Base-by-base conservation (phyloP, 495 filamentous ascomycete genomes). In the Aspergillus haitiensis region DNA sequence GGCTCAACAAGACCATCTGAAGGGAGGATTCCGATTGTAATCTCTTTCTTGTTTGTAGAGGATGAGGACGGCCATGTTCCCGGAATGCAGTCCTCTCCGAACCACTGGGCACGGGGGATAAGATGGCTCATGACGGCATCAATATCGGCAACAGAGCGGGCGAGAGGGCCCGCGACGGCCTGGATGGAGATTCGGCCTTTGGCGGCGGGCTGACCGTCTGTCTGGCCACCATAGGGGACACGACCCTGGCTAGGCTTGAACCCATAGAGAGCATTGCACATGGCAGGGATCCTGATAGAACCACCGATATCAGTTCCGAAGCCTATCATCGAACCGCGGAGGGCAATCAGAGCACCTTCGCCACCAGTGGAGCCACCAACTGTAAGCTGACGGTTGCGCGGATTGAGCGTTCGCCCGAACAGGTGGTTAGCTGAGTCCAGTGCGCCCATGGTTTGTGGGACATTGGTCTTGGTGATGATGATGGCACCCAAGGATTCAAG, bases 261-360 rank as follows among this genome's bases (percentile, higher is more conserved):
- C 0, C 80, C 78, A 48, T 82, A 86, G 6, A 87, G 66, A 3
- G 82, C 83, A 49, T 79, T 76, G 58, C 81, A 86, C 66, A 84
- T 81, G 0, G 83, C 81, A 0, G 86, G 86, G 21, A 87, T 77
- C 5, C 85, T 72, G 27, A 88, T 80, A 7, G 79, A 83, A 6
- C 87, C 88, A 1, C 88, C 88, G 27, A 84, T 82, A 47, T 87
- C 83, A 0, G 86, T 87, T 3, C 87, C 88, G 53, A 91, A 82
- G 4, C 88, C 88, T 5, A 89, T 70, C 64, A 83, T 78, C 10
- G 78, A 80, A 1, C 88, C 88, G 16, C 79, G 72, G 61, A 89
- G 75, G 15, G 81, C 86, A 21, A 89, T 53, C 36, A 91, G 69
- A 0, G 80, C 87, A 6, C 80, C 87, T 67, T 92, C 88, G 16